Conservation (phyloP, 2,329 filamentous ascomycete species). For the Xylaria sp. region DNA sequence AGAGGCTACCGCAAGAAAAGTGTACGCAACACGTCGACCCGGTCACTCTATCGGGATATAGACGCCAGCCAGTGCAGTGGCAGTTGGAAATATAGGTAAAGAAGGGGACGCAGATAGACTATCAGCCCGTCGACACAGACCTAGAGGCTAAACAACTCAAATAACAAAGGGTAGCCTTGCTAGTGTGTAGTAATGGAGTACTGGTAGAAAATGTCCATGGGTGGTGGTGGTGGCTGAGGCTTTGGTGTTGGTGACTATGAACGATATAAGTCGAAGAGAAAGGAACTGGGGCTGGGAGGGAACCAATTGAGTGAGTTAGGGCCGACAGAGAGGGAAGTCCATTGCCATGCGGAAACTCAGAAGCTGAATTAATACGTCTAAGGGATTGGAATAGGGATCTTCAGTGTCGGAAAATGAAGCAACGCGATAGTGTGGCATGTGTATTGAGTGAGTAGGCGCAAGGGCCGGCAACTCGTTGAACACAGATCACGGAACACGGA, state of each 20-base stretch:
- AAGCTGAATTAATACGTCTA: neutral
- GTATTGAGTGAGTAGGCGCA: neutral
- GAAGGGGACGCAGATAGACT: neutral
- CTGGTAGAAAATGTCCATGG: constrained; percentile 10
- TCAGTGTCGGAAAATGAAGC: constrained; percentile 16
- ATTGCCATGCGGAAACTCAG: neutral
- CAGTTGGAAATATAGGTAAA: neutral
- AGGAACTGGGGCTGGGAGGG: neutral
- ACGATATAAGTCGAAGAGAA: neutral
- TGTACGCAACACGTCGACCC: constrained; percentile 9
- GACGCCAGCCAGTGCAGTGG: neutral
- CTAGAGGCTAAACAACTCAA: neutral
- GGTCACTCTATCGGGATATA: neutral
- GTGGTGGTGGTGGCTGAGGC: neutral
- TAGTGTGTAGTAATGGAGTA: constrained; percentile 9
- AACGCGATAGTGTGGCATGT: neutral
- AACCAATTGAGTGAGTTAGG: neutral
- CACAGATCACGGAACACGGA: neutral
- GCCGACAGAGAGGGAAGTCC: neutral
- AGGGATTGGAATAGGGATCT: neutral
- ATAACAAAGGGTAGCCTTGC: neutral
- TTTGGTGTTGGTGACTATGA: neutral
- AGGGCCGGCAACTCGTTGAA: constrained; percentile 19
- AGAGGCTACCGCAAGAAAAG: constrained; percentile 7
- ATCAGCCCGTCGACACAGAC: neutral